Conservation (phyloP, 805 yeast species). For the Starmerella tilneyi region DNA sequence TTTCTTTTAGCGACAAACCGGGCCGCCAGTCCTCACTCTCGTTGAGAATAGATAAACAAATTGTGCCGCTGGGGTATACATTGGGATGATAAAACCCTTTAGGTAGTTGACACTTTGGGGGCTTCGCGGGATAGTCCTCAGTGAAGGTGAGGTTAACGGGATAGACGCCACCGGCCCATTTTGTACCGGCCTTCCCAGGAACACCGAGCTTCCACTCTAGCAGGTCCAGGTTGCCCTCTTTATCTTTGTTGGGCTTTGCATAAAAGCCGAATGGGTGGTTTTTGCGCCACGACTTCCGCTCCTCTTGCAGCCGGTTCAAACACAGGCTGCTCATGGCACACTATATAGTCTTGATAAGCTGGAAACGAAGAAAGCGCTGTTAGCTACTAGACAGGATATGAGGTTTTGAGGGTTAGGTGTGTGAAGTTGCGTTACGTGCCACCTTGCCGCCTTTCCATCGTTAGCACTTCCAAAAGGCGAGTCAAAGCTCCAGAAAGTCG, state of each 20-base stretch:
- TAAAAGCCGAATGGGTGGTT: constrained; percentile 97
- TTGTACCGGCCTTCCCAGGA: constrained; percentile 80
- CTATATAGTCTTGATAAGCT: background rate
- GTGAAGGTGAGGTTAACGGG: constrained; percentile 78
- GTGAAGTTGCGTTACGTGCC: no score
- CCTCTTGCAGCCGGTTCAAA: constrained; percentile 80
- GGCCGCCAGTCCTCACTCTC: constrained; percentile 98
- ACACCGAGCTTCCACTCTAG: constrained; percentile 90
- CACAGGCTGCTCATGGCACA: constrained; percentile 38
- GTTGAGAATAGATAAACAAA: constrained; percentile 83
- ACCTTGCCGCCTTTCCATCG: no score
- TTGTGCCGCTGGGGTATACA: constrained; percentile 94
- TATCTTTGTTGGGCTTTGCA: constrained; percentile 76
- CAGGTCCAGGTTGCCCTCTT: constrained; percentile 75
- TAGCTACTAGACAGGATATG: background rate
- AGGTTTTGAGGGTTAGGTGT: background rate
- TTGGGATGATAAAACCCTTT: constrained; percentile 92
- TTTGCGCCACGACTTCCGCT: constrained; percentile 95
- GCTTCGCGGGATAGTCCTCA: constrained; percentile 86
- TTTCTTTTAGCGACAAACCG: constrained; percentile 81
- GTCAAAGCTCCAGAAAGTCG: no score
- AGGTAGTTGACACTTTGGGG: constrained; percentile 88
- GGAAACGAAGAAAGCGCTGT: background rate
- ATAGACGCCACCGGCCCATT: constrained; percentile 85
- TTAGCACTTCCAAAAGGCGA: no score